Conservation (phyloP, 805 yeast genomes). For the Kurtzmaniella cleridarum region DNA sequence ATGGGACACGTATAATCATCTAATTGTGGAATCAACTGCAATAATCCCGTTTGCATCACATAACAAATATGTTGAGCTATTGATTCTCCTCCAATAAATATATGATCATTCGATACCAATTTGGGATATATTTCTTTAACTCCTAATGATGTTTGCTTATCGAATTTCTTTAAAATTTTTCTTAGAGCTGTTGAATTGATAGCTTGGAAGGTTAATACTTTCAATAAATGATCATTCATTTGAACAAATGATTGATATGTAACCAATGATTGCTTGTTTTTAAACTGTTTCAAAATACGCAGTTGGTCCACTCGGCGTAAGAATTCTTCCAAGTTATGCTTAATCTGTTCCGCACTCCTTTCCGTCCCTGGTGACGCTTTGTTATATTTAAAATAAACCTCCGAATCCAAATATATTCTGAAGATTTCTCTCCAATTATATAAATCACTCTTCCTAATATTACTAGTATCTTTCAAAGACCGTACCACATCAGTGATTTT, state of each 20-base stretch:
- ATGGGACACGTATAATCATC: slow-evolving; percentile 76
- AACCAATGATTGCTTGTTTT: slow-evolving; percentile 36
- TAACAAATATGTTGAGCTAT: slow-evolving; percentile 51
- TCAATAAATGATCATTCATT: slow-evolving; percentile 50
- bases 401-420: slow-evolving; percentile 58
- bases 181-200: slow-evolving; percentile 59
- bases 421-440: slow-evolving; percentile 69
- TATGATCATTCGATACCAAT: slow-evolving; percentile 35
- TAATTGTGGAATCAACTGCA: slow-evolving; percentile 61
- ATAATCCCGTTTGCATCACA: slow-evolving; percentile 48
- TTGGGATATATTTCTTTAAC: slow-evolving; percentile 44
- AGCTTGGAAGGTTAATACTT: slow-evolving; percentile 54
- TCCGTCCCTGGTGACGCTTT: slow-evolving; percentile 42
- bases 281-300: slow-evolving; percentile 36
- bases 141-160: slow-evolving; percentile 59
- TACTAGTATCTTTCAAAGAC: slow-evolving; percentile 22
- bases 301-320: slow-evolving; percentile 32
- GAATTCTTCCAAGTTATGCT: slow-evolving; percentile 39
- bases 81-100: slow-evolving; percentile 41
- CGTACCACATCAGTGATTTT: slow-evolving; percentile 35
- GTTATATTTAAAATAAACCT: slow-evolving; percentile 53
- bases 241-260: slow-evolving; percentile 48
- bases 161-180: slow-evolving; percentile 71
- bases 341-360: slow-evolving; percentile 41
- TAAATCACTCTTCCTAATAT: slow-evolving; percentile 41